Evolutionary conservation across 345 rosid species (phyloP), one percentile per base, ranked within the genome.

Genomic region (Dimocarpus longan): DNA sequence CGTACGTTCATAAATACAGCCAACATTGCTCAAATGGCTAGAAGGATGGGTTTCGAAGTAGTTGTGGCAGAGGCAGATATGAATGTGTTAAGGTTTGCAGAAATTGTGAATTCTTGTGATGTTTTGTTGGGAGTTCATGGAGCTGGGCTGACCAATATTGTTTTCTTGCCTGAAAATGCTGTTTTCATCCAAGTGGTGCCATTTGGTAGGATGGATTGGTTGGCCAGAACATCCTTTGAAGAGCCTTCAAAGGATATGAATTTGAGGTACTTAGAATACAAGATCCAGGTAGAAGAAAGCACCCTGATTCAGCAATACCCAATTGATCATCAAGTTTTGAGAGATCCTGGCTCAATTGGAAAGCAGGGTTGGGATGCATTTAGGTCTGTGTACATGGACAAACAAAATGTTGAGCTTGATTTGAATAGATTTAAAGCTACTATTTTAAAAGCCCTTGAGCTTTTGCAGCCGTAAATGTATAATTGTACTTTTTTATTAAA

Each of bases 71-170:
- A 95, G 63, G 90, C 93, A 18, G 88, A 83, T 40, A 22, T 69
- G 7, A 83, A 89, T 21, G 32, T 92, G 8, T 56, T 87, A 32
- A 83, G 70, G 28, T 87, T 88, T 42, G 82, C 97, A 0, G 79
- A 73, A 66, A 81, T 80, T 0, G 92, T 91, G 75, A 95, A 92
- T 59, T 90, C 93, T 0, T 95, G 98, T 54, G 98, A 95, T 65
- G 96, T 92, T 57, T 79, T 95, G 84, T 68, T 95, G 80, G 98
- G 98, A 44, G 91, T 95, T 68, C 97, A 90, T 74, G 98, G 98
- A 65, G 98, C 98, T 16, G 98, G 97, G 2, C 71, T 93, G 3
- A 90, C 98, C 16, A 95, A 95, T 86, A 87, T 89, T 79, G 89
- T 92, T 64, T 95, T 92, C 76, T 86, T 95, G 42, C 98, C 98